These are phyloP conservation scores for Takashimella koratensis DNA, from an alignment of 1,284 basidiomycete species.

Conservation along the genomic window DNA sequence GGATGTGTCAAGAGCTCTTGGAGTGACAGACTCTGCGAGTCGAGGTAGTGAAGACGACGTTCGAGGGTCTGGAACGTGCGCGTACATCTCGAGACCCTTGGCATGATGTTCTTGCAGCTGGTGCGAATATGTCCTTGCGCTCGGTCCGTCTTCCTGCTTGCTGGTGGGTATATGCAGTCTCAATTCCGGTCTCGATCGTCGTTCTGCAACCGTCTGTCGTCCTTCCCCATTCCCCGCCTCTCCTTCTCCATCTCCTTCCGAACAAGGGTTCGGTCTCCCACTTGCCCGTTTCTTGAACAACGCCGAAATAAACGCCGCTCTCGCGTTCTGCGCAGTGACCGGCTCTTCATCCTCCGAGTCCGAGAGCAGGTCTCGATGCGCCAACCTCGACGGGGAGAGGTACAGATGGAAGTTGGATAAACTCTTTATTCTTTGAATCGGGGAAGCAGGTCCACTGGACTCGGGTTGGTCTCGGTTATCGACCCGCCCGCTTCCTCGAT, in stretches of 20 bases:
- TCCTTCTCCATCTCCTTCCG: background rate
- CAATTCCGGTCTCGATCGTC: constrained; percentile 16
- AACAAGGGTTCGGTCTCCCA: background rate
- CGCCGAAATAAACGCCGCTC: background rate
- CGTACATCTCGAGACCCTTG: constrained; percentile 25
- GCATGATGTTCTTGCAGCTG: constrained; percentile 41
- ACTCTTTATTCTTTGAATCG: constrained; percentile 37
- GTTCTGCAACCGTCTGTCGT: constrained; percentile 1
- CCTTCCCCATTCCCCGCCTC: too few relatives aligned
- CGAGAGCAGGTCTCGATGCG: constrained; percentile 38
- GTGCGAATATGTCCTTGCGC: constrained; percentile 34
- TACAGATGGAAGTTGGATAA: constrained; percentile 48
- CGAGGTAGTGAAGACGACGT: background rate
- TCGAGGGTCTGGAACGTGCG: constrained; percentile 3
- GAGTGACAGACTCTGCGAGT: background rate
- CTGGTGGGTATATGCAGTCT: constrained; percentile 1
- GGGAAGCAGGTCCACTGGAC: too few relatives aligned
- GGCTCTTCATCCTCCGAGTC: constrained; percentile 34
- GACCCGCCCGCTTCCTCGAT: too few relatives aligned
- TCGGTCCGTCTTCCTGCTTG: background rate
- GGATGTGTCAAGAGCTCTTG: background rate
- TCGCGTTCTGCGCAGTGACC: background rate
- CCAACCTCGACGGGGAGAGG: constrained; percentile 42
- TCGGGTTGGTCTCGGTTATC: too few relatives aligned
- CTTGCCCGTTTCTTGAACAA: too few relatives aligned